These are phyloP conservation scores for Trichoderma harzianum DNA, from an alignment of 2,329 filamentous ascomycete genomes.

Conservation along the genomic window DNA sequence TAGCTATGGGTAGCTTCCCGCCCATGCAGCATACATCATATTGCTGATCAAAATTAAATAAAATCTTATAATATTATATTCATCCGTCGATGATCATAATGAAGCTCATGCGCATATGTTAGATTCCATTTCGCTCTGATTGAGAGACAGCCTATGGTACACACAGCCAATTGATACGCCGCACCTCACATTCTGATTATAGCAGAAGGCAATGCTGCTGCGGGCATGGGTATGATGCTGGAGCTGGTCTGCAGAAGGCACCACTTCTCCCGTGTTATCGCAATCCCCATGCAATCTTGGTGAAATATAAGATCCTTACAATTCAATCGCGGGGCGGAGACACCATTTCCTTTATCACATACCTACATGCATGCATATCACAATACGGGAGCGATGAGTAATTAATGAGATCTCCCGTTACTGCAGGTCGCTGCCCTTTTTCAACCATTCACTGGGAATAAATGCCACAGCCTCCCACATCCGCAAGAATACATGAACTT, in stretches of 20 bases:
- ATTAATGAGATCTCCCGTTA: neutral
- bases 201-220: neutral
- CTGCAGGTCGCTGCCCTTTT: neutral
- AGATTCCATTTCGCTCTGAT: neutral
- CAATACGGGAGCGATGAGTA: conserved; percentile 2
- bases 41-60: neutral
- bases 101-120: neutral
- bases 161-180: no score
- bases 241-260: neutral
- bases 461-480: neutral
- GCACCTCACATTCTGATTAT: neutral
- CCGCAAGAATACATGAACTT: neutral
- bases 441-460: neutral
- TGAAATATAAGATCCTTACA: neutral
- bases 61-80: neutral
- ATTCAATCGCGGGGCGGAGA: conserved; percentile 1
- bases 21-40: neutral
- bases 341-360: neutral
- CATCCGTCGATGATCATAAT: neutral
- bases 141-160: no score
- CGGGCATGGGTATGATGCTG: neutral
- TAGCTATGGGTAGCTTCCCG: neutral
- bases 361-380: neutral
- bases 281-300: neutral
- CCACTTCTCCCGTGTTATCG: neutral